Base-by-base conservation (phyloP, 23 red algal species). In the Gracilariopsis chorda region DNA sequence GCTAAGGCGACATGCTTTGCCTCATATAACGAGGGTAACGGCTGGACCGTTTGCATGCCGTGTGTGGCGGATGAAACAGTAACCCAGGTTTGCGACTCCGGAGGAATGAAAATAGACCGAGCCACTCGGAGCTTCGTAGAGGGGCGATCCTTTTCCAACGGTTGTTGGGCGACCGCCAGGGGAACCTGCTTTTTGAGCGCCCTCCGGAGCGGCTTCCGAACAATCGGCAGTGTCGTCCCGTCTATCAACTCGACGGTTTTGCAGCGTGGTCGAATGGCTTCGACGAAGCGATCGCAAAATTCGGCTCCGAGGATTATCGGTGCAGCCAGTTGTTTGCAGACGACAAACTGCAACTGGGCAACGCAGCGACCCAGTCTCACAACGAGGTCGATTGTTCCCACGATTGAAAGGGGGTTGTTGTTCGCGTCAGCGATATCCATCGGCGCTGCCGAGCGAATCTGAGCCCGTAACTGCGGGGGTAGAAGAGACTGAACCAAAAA, bases 271-370 rank as follows among this genome's bases (percentile, higher is more conserved):
- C 20, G 9, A 30, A 58, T 82, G 11, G 55, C 2, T 17, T 82
- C 1, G 24, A 82, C 33, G 40, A 23, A 55, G 55, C 12, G 48
- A 1, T 62, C 55, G 48, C 77, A 53, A 58, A 57, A 82, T 6
- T 82, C 44, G 16, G 44, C 43, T 56, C 46, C 77, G 25, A 82
- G 52, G 6, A 82, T 55, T 17, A 82, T 57, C 48, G 77, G 48
- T 24, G 77, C 4, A 29, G 55, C 77, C 43, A 82, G 33, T 32
- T 57, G 32, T 30, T 82, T 20, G 52, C 77, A 62, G 12, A 60
- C 77, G 33, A 82, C 36, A 48, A 82, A 56, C 11, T 60, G 10
- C 17, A 53, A 28, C 20, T 11, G 33, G 11, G 30, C 48, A 37
- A 34, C 35, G n/a, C 24, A 21, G 12, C 12, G 25, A 56, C 51